phyloP scores from a whole-genome alignment of 306 rosid species.

The Morella rubra region DNA sequence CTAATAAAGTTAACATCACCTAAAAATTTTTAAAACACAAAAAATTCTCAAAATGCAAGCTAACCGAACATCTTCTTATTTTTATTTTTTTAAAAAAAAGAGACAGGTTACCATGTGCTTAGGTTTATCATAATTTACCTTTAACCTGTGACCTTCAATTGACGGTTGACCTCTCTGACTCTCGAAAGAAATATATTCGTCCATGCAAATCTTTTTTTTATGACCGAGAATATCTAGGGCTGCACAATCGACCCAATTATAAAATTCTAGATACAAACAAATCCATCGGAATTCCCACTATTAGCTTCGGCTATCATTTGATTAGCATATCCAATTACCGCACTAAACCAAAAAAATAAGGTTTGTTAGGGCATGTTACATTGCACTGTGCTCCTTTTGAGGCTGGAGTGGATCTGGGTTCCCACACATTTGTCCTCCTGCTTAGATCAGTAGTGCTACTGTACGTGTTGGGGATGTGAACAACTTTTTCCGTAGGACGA shows the following conservation, averaged over 20 bases:
- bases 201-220: conserved; percentile 17
- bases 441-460: conserved; percentile 24
- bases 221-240: conserved; percentile 38
- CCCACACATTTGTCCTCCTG: conserved; percentile 3
- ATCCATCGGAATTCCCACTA: not conserved
- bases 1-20: no score
- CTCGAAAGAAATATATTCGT: conserved; percentile 30
- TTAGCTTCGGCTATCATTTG: conserved; percentile 4
- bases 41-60: no score
- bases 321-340: conserved; percentile 14
- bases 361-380: conserved; percentile 30
- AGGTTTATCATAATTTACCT: conserved; percentile 13
- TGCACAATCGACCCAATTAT: conserved; percentile 18
- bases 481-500: not conserved
- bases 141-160: conserved; percentile 2
- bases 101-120: conserved; percentile 7
- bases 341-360: conserved; percentile 24
- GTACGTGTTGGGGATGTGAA: conserved; percentile 17
- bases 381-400: conserved; percentile 39
- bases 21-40: no score
- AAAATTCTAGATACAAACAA: conserved; percentile 12
- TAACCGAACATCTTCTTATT: no score
- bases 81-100: no score
- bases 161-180: conserved; percentile 18
- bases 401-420: conserved; percentile 34